Conservation (phyloP, 257 asterid genomes). For the Coffea eugenioides region DNA sequence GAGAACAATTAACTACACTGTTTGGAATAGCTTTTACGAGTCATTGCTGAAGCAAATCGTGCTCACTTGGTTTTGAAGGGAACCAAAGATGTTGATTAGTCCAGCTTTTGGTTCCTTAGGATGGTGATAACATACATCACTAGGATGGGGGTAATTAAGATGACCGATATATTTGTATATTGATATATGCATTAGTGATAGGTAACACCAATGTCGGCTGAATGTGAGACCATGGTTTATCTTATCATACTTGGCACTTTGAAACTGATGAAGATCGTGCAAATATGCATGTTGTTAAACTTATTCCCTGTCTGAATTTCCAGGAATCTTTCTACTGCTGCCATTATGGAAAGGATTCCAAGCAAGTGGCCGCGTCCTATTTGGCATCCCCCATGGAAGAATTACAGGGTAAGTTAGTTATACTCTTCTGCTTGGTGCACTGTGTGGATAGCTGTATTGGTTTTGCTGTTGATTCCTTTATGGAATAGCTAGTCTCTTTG, state of each 20-base stretch:
- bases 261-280: neutral
- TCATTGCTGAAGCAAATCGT: neutral
- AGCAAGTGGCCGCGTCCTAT: constrained; percentile 98
- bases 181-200: neutral
- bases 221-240: neutral
- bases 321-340: constrained; percentile 92
- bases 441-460: neutral
- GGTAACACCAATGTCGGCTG: neutral
- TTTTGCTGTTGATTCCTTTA: neutral
- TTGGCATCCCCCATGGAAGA: constrained; percentile 98
- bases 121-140: neutral
- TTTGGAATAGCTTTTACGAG: neutral
- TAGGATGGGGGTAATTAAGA: too few relatives aligned
- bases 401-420: constrained; percentile 69
- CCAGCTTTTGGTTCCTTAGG: neutral
- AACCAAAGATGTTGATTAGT: too few relatives aligned
- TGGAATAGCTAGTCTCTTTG: neutral
- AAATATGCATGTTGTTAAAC: neutral
- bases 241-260: neutral
- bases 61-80: neutral
- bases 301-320: constrained; percentile 9
- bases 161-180: too few relatives aligned
- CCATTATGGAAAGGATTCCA: constrained; percentile 98
- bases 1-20: neutral
- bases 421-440: neutral